A percentile compares a stretch with the other conserved stretches of the same genome.
Evolutionary conservation across 148 eudicot species (phyloP).

Genomic region (Amaranthus cruentus): DNA sequence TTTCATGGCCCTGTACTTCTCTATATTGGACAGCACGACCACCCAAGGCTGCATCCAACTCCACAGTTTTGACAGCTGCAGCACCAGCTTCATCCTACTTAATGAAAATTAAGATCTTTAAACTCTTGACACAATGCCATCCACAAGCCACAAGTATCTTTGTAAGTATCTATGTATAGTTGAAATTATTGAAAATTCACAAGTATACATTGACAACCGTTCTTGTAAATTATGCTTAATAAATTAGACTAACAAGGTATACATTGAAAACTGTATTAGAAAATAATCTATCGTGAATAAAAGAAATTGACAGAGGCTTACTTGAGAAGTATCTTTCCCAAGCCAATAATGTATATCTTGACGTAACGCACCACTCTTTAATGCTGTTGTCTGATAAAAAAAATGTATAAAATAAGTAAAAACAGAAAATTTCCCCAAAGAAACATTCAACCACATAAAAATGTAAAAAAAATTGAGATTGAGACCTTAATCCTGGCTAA

Average conservation of each 20-base stretch:
- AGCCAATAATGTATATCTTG: constrained; percentile 97
- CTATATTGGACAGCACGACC: constrained; percentile 98
- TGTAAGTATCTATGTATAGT: background rate
- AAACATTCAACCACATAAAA: background rate
- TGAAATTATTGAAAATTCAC: background rate
- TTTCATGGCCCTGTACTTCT: constrained; percentile 96
- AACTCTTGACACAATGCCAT: constrained; percentile 8
- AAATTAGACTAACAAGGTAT: background rate
- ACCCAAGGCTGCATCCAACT: constrained; percentile 92
- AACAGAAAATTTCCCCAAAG: background rate
- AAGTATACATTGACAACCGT: background rate
- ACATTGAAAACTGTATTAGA: too few relatives aligned
- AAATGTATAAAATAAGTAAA: background rate
- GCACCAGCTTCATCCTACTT: constrained; percentile 91
- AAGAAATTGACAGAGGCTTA: constrained; percentile 26
- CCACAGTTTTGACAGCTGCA: constrained; percentile 82
- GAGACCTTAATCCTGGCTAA: too few relatives aligned
- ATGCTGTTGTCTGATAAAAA: constrained; percentile 59
- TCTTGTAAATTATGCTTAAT: background rate
- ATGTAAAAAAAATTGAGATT: background rate
- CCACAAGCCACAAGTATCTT: background rate
- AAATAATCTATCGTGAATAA: too few relatives aligned
- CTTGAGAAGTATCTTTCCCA: constrained; percentile 93
- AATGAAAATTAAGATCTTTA: constrained; percentile 21
- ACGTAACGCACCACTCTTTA: constrained; percentile 73